Evolutionary conservation across 768 basidiomycete genomes (phyloP).

Genomic region (Erythrobasidium yunnanense): DNA sequence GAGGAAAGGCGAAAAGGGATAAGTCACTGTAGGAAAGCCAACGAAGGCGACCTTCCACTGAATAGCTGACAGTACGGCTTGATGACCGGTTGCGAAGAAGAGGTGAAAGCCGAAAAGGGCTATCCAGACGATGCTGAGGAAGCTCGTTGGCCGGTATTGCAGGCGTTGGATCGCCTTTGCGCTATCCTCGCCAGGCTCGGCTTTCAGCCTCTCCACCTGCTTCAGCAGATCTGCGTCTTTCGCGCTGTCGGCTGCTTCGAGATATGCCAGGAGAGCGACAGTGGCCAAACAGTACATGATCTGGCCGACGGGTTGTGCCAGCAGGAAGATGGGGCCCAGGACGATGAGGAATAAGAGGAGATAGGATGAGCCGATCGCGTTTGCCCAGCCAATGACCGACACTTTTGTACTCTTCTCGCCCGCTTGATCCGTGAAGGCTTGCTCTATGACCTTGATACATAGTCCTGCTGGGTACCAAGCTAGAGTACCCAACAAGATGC

Average conservation of each 20-base stretch:
- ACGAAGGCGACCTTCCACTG: constrained; percentile 95
- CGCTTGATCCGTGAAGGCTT: constrained; percentile 36
- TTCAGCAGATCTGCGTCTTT: neutral
- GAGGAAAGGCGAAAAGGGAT: constrained; percentile 63
- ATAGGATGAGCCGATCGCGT: constrained; percentile 79
- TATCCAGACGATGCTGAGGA: constrained; percentile 61
- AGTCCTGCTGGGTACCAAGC: constrained; percentile 66
- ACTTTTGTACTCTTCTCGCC: constrained; percentile 42
- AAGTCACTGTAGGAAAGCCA: constrained; percentile 55
- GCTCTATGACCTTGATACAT: constrained; percentile 55
- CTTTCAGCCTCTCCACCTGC: too few relatives aligned
- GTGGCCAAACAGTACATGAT: constrained; percentile 57
- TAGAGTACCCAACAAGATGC: constrained; percentile 48
- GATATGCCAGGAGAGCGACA: constrained; percentile 58
- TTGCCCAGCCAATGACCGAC: constrained; percentile 68
- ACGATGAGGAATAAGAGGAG: constrained; percentile 65
- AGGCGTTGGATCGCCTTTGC: too few relatives aligned
- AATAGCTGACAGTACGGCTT: constrained; percentile 72
- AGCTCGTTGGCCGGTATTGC: constrained; percentile 43
- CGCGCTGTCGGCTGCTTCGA: constrained; percentile 53
- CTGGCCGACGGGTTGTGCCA: constrained; percentile 73
- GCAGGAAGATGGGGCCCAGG: constrained; percentile 52
- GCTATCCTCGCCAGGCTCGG: too few relatives aligned
- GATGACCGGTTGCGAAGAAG: constrained; percentile 86
- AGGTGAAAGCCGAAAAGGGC: constrained; percentile 63